A percentile compares a stretch with the other conserved stretches of the same genome.
Evolutionary conservation across 257 asterid genomes (phyloP).

Genomic region (Eucommia ulmoides): DNA sequence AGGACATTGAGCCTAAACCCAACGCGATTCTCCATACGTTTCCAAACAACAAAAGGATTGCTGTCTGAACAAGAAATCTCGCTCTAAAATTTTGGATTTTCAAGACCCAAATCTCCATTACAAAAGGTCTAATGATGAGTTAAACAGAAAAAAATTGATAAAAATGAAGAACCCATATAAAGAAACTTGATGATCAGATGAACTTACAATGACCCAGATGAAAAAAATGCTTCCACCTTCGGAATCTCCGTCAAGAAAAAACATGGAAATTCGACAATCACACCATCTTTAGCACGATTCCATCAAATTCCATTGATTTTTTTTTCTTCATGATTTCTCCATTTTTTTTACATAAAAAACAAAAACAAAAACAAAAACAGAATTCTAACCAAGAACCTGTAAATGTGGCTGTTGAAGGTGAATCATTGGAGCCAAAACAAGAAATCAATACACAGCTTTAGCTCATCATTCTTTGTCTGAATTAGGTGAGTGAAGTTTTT

Average conservation of each 20-base stretch:
- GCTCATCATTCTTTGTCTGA: constrained; percentile 5
- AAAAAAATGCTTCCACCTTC: constrained; percentile 4
- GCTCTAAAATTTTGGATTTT: constrained; percentile 4
- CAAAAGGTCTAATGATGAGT: too few relatives aligned
- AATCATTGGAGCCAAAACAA: neutral
- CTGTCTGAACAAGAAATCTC: constrained; percentile 13
- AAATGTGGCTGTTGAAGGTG: neutral
- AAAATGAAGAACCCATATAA: too few relatives aligned
- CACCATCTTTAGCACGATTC: too few relatives aligned
- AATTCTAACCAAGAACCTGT: too few relatives aligned
- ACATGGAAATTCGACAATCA: constrained; percentile 1
- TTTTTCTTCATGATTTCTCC: too few relatives aligned
- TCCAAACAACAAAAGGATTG: constrained; percentile 24
- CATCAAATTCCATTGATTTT: too few relatives aligned
- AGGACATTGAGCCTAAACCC: constrained; percentile 84
- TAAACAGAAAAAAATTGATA: too few relatives aligned
- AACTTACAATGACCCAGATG: neutral
- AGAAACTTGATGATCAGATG: constrained; percentile 3
- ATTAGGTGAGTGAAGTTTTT: constrained; percentile 9
- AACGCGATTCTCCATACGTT: constrained; percentile 25
- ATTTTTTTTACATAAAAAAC: neutral
- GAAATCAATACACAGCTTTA: neutral
- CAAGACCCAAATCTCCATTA: constrained; percentile 15
- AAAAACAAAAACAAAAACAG: too few relatives aligned
- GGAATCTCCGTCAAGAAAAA: constrained; percentile 2